phyloP scores from a whole-genome alignment of 306 rosid genomes.

The Echinosophora koreensis region DNA sequence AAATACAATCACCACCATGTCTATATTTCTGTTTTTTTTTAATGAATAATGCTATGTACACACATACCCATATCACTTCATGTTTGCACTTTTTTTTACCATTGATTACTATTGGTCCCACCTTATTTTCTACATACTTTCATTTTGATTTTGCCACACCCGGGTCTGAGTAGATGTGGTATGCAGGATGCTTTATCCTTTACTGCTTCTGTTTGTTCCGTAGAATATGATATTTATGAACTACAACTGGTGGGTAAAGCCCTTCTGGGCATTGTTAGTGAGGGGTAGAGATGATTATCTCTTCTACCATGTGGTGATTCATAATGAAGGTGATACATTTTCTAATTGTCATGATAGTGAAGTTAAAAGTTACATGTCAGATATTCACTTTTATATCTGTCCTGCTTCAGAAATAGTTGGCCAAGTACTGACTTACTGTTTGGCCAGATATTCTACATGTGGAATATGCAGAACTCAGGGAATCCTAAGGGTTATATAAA shows the following conservation, averaged over 20 bases:
- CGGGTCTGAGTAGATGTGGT: background rate
- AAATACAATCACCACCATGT: slow-evolving; percentile 8
- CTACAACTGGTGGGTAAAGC: background rate
- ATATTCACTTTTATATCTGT: slow-evolving; percentile 52
- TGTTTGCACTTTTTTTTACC: background rate
- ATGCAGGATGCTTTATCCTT: background rate
- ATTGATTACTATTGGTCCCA: background rate
- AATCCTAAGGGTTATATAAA: slow-evolving; percentile 56
- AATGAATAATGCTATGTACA: no score
- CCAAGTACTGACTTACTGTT: slow-evolving; percentile 28
- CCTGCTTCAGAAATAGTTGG: slow-evolving; percentile 42
- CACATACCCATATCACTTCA: background rate
- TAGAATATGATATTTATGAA: slow-evolving; percentile 14
- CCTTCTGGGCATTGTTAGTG: slow-evolving; percentile 5
- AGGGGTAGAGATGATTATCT: slow-evolving; percentile 8
- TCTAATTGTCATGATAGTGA: slow-evolving; percentile 46
- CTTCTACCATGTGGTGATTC: slow-evolving; percentile 17
- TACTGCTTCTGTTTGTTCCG: slow-evolving; percentile 4
- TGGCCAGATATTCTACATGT: slow-evolving; percentile 41
- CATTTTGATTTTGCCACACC: background rate
- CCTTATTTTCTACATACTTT: no score
- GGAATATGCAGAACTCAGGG: slow-evolving; percentile 54
- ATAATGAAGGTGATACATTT: slow-evolving; percentile 34
- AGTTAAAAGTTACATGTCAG: slow-evolving; percentile 48
- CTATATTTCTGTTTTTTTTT: background rate